Evolutionary conservation across 768 basidiomycete species (phyloP).

Genomic region (Leccinum barrowsii): DNA sequence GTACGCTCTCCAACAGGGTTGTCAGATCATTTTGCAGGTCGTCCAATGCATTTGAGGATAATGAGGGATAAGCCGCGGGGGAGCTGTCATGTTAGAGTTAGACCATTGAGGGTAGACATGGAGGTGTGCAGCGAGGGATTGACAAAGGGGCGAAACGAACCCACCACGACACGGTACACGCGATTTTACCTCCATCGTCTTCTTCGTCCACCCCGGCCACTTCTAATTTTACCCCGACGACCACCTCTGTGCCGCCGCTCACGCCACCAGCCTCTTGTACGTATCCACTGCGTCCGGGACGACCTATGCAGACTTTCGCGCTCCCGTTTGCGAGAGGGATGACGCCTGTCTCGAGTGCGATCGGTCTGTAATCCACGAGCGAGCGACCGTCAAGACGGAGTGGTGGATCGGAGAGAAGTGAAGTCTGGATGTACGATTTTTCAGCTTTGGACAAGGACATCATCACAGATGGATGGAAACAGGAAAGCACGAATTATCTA

Average conservation of each 20-base stretch:
- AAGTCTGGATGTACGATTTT: constrained; percentile 68
- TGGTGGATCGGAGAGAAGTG: constrained; percentile 55
- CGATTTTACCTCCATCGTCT: constrained; percentile 57
- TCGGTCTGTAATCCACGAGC: constrained; percentile 60
- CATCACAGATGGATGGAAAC: background rate
- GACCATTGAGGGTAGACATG: background rate
- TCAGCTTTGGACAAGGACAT: constrained; percentile 66
- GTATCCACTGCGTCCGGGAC: constrained; percentile 63
- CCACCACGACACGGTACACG: constrained; percentile 75
- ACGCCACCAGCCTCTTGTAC: constrained; percentile 72
- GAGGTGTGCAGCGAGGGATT: background rate
- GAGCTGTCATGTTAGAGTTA: constrained; percentile 46
- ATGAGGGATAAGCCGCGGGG: constrained; percentile 73
- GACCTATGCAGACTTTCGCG: constrained; percentile 70
- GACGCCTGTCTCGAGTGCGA: constrained; percentile 74
- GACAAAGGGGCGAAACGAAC: constrained; percentile 27
- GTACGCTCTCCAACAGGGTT: constrained; percentile 54
- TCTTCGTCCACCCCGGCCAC: constrained; percentile 52
- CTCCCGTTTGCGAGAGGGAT: constrained; percentile 84
- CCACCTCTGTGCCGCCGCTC: constrained; percentile 73
- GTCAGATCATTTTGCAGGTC: constrained; percentile 76
- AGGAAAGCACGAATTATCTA: background rate
- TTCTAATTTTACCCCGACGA: constrained; percentile 78
- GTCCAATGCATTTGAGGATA: constrained; percentile 61
- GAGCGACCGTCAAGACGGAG: constrained; percentile 76